phyloP scores from a whole-genome alignment of 768 basidiomycete species.

The Agrocybe pediades region DNA sequence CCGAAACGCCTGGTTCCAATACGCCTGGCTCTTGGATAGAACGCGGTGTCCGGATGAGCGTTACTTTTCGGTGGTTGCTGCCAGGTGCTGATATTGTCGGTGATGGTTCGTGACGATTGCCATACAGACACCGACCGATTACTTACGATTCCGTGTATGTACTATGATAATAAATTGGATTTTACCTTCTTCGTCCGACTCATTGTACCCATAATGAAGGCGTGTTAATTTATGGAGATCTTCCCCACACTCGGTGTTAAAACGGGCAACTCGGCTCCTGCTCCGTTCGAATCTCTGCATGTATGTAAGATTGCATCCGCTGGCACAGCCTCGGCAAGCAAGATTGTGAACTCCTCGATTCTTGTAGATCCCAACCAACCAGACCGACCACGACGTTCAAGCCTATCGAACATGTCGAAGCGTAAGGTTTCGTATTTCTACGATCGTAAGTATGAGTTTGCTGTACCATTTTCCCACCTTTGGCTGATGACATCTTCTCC shows the following conservation, averaged over 20 bases:
- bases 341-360: neutral
- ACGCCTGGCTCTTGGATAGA: constrained; percentile 39
- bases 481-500: neutral
- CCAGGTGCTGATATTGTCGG: constrained; percentile 86
- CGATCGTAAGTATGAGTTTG: constrained; percentile 49
- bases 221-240: neutral
- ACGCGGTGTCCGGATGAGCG: constrained; percentile 66
- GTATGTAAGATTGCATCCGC: constrained; percentile 12
- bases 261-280: neutral
- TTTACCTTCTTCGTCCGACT: neutral
- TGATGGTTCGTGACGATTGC: constrained; percentile 3
- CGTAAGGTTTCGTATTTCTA: constrained; percentile 81
- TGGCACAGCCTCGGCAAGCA: constrained; percentile 14
- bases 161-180: neutral
- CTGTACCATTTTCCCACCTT: neutral
- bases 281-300: constrained; percentile 5
- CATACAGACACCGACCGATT: neutral
- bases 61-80: constrained; percentile 87
- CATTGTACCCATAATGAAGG: neutral
- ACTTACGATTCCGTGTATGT: neutral
- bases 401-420: constrained; percentile 55
- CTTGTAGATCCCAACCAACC: constrained; percentile 6
- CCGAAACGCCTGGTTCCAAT: constrained; percentile 8
- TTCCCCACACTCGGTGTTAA: constrained; percentile 7
- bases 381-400: neutral